Base-by-base conservation (phyloP, 495 filamentous ascomycete genomes). In the Cudoniella acicularis region DNA sequence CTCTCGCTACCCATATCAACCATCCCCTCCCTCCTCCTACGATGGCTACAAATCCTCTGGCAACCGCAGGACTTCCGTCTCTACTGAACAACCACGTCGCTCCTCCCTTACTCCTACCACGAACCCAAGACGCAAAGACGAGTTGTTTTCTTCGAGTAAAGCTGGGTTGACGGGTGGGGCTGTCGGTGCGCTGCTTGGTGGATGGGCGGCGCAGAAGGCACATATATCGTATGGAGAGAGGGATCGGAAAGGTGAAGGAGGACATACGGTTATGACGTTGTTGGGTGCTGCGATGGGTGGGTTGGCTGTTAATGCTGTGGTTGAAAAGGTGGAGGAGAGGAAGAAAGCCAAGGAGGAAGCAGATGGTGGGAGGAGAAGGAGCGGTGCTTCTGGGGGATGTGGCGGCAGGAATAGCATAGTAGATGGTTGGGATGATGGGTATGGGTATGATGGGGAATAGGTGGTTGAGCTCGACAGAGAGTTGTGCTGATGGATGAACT, bases 101-200 rank as follows among this genome's bases (percentile, higher is more conserved):
- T 36, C 30, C 13, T 13, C 13, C 30, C 30, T 36, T n/a, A n/a
- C 30, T 36, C 30, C 30, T 6, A 36, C 30, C 30, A 36, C 30
- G 6, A 36, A 36, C 13, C 13, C 30, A 6, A 4, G 30, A 4
- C 30, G 6, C 30, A 36, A 63, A 1, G 30, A 51, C 40, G 42
- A 46, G 0, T 13, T 40, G 3, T 60, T 66, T 47, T 60, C 60
- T 8, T 49, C 20, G 2, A 54, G 47, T 21, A 60, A 60, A 24
- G 49, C 13, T 13, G 64, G 64, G 1, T 20, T 66, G 9, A 42
- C 56, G 26, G 59, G 48, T 0, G 49, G 52, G 20, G 60, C 60
- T 9, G 41, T 60, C 2, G 64, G 64, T n/a, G 64, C 64, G 0
- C n/a, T 60, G 24, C 41, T 66, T 0, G 64, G 60, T 8, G 64